Evolutionary conservation across 495 filamentous ascomycete species (phyloP), one percentile per base, ranked within the genome.

Genomic region (Jackrogersella multiformis): DNA sequence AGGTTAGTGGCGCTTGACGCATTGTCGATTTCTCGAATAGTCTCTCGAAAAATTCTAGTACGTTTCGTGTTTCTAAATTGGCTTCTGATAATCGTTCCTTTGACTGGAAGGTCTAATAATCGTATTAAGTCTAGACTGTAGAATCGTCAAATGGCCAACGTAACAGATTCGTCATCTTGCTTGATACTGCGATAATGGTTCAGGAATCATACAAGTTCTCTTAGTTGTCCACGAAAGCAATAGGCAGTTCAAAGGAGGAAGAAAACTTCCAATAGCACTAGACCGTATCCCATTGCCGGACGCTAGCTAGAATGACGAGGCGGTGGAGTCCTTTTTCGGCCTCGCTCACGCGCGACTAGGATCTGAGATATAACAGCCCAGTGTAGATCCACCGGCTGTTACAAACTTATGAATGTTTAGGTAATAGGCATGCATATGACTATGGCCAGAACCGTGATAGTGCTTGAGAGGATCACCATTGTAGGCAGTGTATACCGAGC

Each of bases 321-420:
- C 67, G 44, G 67, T 66, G 67, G 67, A 62, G 67, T 66, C 61
- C 9, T 53, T 53, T 28, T 38, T 57, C 51, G 45, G 52, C 57
- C 46, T 70, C 56, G 53, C 46, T 54, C 61, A 58, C 52, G 46
- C 61, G 57, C 52, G 52, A 70, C 67, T 66, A 32, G 67, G 67
- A 70, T 70, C 67, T 70, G 18, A 70, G 56, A 55, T 70, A 61
- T 64, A 62, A 70, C 52, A n/a, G 53, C n/a, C n/a, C 52, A 58
- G 45, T 58, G 61, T 56, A 61, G 67, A 70, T 66, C 67, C 18
- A 66, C 44, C n/a, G 57, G 52, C 41, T 51, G 39, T 61, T 62
- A 61, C 67, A 44, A 61, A 42, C 39, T 48, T 45, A 52, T 56
- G 36, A 61, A 36, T 61, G 34, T 61, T 36, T 30, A 23, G 36